phyloP scores from a whole-genome alignment of 441 rosid species.

The Corymbia calophylla region DNA sequence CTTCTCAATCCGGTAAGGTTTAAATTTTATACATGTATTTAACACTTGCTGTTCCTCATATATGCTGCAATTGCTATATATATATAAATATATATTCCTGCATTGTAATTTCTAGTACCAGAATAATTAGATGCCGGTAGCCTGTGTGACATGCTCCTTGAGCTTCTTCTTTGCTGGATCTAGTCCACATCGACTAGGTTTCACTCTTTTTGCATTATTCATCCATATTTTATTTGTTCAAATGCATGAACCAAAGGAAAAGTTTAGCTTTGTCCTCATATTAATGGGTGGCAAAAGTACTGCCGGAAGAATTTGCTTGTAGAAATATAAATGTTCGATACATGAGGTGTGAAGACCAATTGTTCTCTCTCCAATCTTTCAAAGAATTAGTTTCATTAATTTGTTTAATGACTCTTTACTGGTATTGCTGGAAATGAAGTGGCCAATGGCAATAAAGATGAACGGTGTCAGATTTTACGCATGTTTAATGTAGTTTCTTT shows the following conservation, averaged over 20 bases:
- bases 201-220: background rate
- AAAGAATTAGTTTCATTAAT: background rate
- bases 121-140: background rate
- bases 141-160: background rate
- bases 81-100: background rate
- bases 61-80: background rate
- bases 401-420: background rate
- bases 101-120: background rate
- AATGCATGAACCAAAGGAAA: background rate
- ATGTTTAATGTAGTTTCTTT: background rate
- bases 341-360: background rate
- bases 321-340: background rate
- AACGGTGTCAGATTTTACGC: background rate
- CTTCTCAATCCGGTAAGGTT: conserved; percentile 78
- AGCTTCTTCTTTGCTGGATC: background rate
- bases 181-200: background rate
- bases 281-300: background rate
- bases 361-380: background rate
- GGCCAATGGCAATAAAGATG: background rate
- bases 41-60: background rate
- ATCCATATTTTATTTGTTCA: background rate
- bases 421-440: background rate
- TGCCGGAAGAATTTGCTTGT: background rate
- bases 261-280: background rate
- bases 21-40: background rate